A percentile compares a stretch with the other conserved stretches of the same genome.
These are phyloP conservation scores for Fusarium longipes DNA, from an alignment of 2,329 filamentous ascomycete genomes.

Conservation along the genomic window DNA sequence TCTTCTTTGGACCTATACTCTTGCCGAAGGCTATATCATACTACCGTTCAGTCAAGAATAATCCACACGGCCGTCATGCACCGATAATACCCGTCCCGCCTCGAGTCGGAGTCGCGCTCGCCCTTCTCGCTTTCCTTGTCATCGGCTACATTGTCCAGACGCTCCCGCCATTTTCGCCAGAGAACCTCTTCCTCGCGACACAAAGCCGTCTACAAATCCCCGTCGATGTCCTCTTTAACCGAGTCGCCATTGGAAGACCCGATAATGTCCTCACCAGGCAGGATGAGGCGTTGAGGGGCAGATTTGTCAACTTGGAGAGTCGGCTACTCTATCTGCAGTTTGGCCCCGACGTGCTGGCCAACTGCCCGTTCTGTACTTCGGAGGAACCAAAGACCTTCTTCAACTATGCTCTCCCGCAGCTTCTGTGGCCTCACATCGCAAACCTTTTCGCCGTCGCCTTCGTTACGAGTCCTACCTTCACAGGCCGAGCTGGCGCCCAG, in stretches of 20 bases:
- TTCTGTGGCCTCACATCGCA: conserved; percentile 80
- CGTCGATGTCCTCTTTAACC: conserved; percentile 84
- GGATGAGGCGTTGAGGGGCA: conserved; percentile 74
- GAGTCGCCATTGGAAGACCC: conserved; percentile 70
- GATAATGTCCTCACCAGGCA: conserved; percentile 58
- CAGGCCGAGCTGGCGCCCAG: conserved; percentile 69
- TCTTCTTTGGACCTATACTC: conserved; percentile 77
- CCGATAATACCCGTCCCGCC: conserved; percentile 67
- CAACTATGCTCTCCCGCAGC: conserved; percentile 79
- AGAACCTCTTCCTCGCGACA: conserved; percentile 84
- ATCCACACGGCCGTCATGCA: conserved; percentile 57
- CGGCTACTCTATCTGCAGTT: conserved; percentile 85
- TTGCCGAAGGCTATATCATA: conserved; percentile 73
- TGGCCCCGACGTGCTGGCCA: conserved; percentile 77
- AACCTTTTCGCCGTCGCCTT: conserved; percentile 80
- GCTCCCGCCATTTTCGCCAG: conserved; percentile 74
- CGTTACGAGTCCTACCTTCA: conserved; percentile 75
- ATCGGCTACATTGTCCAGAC: conserved; percentile 66
- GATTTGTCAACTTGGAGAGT: conserved; percentile 77
- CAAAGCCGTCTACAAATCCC: conserved; percentile 85
- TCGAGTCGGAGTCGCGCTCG: conserved; percentile 66
- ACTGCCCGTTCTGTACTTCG: conserved; percentile 85
- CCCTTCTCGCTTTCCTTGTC: conserved; percentile 66
- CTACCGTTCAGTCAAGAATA: conserved; percentile 67
- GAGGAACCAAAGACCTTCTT: conserved; percentile 78